Evolutionary conservation across 345 rosid genomes (phyloP).

Genomic region (Murraya paniculata): DNA sequence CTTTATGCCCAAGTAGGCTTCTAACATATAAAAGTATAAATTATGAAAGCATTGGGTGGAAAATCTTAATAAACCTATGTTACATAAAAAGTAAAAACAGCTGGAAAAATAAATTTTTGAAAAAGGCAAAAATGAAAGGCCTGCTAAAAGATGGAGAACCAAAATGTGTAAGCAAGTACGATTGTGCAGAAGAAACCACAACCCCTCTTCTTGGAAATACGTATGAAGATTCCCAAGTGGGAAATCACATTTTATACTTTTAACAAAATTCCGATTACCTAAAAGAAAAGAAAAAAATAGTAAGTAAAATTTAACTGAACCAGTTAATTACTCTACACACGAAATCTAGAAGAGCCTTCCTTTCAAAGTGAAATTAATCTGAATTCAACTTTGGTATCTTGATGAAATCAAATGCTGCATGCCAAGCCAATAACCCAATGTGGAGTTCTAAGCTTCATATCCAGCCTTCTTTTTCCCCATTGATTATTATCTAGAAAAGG

Average conservation of each 20-base stretch:
- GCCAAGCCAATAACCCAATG: background rate
- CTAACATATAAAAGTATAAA: too few species aligned
- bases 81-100: too few species aligned
- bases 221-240: slow-evolving; percentile 15
- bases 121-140: background rate
- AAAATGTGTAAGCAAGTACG: background rate
- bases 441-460: too few species aligned
- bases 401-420: background rate
- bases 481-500: background rate
- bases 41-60: too few species aligned
- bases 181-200: slow-evolving; percentile 22
- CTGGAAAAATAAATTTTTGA: background rate
- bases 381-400: background rate
- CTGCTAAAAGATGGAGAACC: background rate
- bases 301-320: background rate
- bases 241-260: background rate
- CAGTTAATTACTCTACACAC: background rate
- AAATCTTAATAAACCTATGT: too few species aligned
- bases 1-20: too few species aligned
- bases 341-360: background rate
- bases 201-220: slow-evolving; percentile 29
- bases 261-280: background rate
- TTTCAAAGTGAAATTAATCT: background rate
- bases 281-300: background rate
- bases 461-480: background rate